These are phyloP conservation scores for Posidonia australis DNA, from an alignment of 106 monocot genomes.

Conservation along the genomic window DNA sequence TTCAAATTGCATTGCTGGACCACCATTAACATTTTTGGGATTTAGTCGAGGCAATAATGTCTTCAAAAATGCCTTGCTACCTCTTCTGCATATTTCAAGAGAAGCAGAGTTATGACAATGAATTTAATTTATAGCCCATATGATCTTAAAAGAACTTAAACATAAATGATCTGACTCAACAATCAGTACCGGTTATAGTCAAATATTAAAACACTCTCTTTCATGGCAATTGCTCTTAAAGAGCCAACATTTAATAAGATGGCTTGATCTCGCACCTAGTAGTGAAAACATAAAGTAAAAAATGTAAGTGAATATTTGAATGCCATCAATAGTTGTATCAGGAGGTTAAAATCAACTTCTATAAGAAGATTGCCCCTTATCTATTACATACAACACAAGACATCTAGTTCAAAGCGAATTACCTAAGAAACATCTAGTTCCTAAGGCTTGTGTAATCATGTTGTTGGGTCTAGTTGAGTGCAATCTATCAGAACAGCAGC, in stretches of 20 bases:
- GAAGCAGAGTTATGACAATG: no score
- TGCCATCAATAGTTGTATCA: neutral
- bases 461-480: no score
- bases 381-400: no score
- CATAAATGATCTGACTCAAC: no score
- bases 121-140: no score
- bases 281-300: neutral
- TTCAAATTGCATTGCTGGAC: slow-evolving; percentile 82
- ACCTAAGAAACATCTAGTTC: no score
- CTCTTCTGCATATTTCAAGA: slow-evolving; percentile 39
- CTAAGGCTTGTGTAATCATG: no score
- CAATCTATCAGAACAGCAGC: no score
- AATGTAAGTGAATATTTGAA: neutral
- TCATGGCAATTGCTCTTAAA: slow-evolving; percentile 84
- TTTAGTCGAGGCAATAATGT: slow-evolving; percentile 71
- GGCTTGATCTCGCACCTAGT: slow-evolving; percentile 77
- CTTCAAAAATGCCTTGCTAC: slow-evolving; percentile 75
- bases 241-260: slow-evolving; percentile 85
- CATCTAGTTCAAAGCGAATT: no score
- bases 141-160: no score
- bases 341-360: no score
- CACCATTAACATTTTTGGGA: slow-evolving; percentile 47
- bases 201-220: slow-evolving; percentile 75
- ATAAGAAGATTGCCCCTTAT: no score
- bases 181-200: slow-evolving; percentile 65